These are phyloP conservation scores for Xylaria telfairii DNA, from an alignment of 495 filamentous ascomycete genomes.

Conservation along the genomic window DNA sequence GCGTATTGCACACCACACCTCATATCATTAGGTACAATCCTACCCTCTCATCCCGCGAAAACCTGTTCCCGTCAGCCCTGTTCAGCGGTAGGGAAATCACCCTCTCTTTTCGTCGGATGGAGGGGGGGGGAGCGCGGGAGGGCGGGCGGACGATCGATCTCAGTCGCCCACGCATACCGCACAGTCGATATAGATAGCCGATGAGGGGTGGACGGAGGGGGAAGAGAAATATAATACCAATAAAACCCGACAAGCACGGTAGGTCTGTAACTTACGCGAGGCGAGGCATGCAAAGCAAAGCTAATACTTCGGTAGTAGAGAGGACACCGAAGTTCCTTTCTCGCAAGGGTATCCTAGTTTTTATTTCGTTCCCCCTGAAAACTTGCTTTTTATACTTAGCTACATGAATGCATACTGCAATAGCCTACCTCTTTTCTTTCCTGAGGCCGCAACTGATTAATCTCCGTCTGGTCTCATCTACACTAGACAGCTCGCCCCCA, in stretches of 20 bases:
- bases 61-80: constrained; percentile 26
- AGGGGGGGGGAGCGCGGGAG: constrained; percentile 1
- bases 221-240: background rate
- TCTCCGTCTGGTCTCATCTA: background rate
- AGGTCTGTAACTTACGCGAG: background rate
- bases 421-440: background rate
- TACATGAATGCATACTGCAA: background rate
- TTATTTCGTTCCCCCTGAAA: constrained; percentile 4
- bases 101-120: constrained; percentile 20
- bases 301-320: background rate
- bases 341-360: background rate
- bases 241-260: background rate
- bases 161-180: constrained; percentile 18
- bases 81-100: constrained; percentile 12
- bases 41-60: constrained; percentile 19
- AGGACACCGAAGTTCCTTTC: constrained; percentile 14
- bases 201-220: background rate
- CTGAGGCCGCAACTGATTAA: constrained; percentile 9
- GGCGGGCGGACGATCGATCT: constrained; percentile 23
- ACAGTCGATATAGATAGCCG: constrained; percentile 18
- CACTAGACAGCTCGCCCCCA: constrained; percentile 5
- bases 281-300: background rate
- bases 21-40: constrained; percentile 20
- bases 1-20: constrained; percentile 14
- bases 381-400: constrained; percentile 19